Base-by-base conservation (phyloP, 371 early-diverging fungal species). In the Syncephalastrum sp. region DNA sequence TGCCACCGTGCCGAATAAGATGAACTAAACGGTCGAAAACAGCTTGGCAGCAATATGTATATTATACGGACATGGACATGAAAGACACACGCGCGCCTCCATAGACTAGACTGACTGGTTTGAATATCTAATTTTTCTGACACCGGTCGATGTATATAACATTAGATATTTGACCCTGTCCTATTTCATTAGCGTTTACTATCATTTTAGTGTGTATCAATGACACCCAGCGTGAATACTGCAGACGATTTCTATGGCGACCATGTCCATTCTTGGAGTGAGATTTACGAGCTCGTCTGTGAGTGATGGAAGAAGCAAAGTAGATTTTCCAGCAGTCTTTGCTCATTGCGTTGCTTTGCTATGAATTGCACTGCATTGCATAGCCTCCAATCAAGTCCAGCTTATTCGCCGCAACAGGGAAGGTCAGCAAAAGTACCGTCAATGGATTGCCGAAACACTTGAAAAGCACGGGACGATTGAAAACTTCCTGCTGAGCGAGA, bases 391-490 rank as follows among this genome's bases (percentile, higher is more conserved):
- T 23, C 63, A 76, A 61, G 64, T 76, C 14, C 56, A 53, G 23
- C 43, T 49, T 42, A 59, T 76, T 17, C 64, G 63, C 15, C 70
- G 77, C 38, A 68, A 67, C 41, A 59, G 50, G 27, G 50, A 56
- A 10, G 67, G 42, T 1, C 65, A 76, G 53, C 52, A 44, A 15
- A 44, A 68, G 1, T 83, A 83, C 55, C 51, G 59, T 38, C 50
- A 65, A 50, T 75, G 78, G 72, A 75, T 68, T 47, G 21, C 44
- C 8, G 60, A 70, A 8, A 71, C 78, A 0, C 58, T 74, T 7
- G 54, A 60, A 43, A 57, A 71, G 44, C 73, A 83, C 52, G 77
- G 76, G 12, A 65, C 72, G 3, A 66, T 83, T 15, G 70, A 68
- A 13, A 61, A 67, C 42, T 83, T 65, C 33, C 57, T 83, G 4